Evolutionary conservation across 805 yeast genomes (phyloP), one percentile per base, ranked within the genome.

Genomic region (Komagataella kurtzmanii): DNA sequence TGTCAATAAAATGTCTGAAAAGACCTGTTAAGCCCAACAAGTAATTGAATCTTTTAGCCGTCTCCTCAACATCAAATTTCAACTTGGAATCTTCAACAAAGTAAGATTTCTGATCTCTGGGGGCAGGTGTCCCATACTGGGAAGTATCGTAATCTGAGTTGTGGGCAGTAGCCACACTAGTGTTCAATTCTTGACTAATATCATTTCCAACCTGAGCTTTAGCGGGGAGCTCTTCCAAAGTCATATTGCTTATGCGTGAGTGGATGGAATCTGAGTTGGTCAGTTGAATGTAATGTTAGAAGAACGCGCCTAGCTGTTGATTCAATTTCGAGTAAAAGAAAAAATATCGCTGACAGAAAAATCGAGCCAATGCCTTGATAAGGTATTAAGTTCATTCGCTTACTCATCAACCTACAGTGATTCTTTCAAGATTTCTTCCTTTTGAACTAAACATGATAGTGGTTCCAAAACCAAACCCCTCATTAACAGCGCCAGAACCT

Each of bases 1-100:
- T 74, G 57, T 88, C 86, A 55, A 90, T 86, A 65, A 90, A 90
- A 63, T 89, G 90, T 45, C 95, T 81, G 65, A 90, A 90, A 53
- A 91, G 71, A 56, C 87, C 95, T 0, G 97, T 88, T 45, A 90
- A 71, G 1, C 89, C 85, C 49, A 91, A 70, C 46, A 90, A 70
- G 65, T 90, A 87, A 62, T 80, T 81, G 73, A 88, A 88, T 54
- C 98, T 74, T 58, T 75, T 80, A 24, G 88, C 82, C 0, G 95
- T 77, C 58, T 84, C 93, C 58, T 79, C 86, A 47, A 70, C 75
- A 56, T 74, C 76, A 36, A 50, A 50, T 23, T 23, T 23, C 12
- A 23, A 44, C 24, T 60, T 63, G 51, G 66, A 62, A 45, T 59
- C 56, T 43, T 63, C 62, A 4, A 70, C 71, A 50, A 71, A 60